Evolutionary conservation across 2,329 filamentous ascomycete genomes (phyloP).

Genomic region (Pyricularia sp.): DNA sequence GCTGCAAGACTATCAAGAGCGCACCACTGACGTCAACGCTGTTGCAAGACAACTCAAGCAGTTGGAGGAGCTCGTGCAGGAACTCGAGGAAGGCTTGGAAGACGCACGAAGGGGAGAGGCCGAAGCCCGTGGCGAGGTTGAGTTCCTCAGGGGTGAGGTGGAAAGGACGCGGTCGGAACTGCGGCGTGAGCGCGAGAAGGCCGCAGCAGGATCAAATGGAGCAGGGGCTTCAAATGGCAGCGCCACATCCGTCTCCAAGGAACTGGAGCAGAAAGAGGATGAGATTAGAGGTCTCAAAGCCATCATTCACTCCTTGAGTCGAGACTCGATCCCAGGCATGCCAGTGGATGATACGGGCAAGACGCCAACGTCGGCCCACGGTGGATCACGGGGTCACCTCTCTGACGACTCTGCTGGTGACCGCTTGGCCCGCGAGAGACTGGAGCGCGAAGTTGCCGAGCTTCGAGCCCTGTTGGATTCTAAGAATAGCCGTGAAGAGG

Average conservation of each 20-base stretch:
- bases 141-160: slow-evolving; percentile 90
- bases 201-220: slow-evolving; percentile 40
- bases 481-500: slow-evolving; percentile 68
- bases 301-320: slow-evolving; percentile 91
- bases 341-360: slow-evolving; percentile 23
- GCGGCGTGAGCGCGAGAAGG: slow-evolving; percentile 78
- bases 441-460: slow-evolving; percentile 74
- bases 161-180: slow-evolving; percentile 85
- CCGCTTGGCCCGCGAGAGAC: slow-evolving; percentile 52
- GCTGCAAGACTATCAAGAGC: slow-evolving; percentile 70
- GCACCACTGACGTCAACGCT: slow-evolving; percentile 81
- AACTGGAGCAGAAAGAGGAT: slow-evolving; percentile 89
- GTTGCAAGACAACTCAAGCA: slow-evolving; percentile 90
- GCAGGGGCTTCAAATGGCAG: slow-evolving; percentile 15
- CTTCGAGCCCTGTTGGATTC: slow-evolving; percentile 63
- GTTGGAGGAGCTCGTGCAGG: slow-evolving; percentile 90
- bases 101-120: slow-evolving; percentile 90
- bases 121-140: slow-evolving; percentile 89
- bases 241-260: slow-evolving; percentile 45
- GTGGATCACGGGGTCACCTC: slow-evolving; percentile 33
- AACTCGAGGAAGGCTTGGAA: slow-evolving; percentile 92
- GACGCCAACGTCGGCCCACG: slow-evolving; percentile 21
- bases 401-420: slow-evolving; percentile 44
- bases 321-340: slow-evolving; percentile 50
- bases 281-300: slow-evolving; percentile 95